Base-by-base conservation (phyloP, 768 basidiomycete genomes). In the Lentinula edodes region DNA sequence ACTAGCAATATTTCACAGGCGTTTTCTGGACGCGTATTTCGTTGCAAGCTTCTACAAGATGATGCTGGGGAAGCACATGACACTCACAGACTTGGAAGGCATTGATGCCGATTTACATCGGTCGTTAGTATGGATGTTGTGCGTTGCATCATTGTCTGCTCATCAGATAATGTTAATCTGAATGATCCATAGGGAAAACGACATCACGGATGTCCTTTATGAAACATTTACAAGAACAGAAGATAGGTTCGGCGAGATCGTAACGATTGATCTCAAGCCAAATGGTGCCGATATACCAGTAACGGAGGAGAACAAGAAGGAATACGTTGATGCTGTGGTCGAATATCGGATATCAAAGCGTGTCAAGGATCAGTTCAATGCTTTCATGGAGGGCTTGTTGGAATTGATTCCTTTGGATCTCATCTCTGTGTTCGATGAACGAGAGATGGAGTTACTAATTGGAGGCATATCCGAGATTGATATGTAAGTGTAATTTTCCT, bases 391-490 rank as follows among this genome's bases (percentile, higher is more conserved):
- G 58, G 94, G 94, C 7, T 85, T 95, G 61, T 80, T 87, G 65
- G 94, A 95, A 67, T 79, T 95, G 55, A 84, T 95, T 65, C 91
- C 94, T 6, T 77, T 85, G 62, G 91, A 94, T 66, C 80, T 95
- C 56, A 81, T 96, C 71, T 86, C 86, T 66, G 91, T 95, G 2
- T 95, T 96, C 67, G 94, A 96, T 69, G 93, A 95, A 72, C 81
- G 91, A 60, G 94, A 96, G 67, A 76, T 95, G 4, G 93, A 94
- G 74, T 73, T 95, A 58, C 77, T 96, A 64, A 94, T 96, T 63
- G 93, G 94, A 63, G 94, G 94, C 58, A 93, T 95, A 88, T 86
- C 90, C 36, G 93, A 95, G 70, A 93, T 93, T 55, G 91, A 94
- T 70, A 91, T 92, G 84, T 88, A 68, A 28, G 28, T 56, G 84